Conservation (phyloP, 176 grass and related monocot species). For the Carex scoparia region DNA sequence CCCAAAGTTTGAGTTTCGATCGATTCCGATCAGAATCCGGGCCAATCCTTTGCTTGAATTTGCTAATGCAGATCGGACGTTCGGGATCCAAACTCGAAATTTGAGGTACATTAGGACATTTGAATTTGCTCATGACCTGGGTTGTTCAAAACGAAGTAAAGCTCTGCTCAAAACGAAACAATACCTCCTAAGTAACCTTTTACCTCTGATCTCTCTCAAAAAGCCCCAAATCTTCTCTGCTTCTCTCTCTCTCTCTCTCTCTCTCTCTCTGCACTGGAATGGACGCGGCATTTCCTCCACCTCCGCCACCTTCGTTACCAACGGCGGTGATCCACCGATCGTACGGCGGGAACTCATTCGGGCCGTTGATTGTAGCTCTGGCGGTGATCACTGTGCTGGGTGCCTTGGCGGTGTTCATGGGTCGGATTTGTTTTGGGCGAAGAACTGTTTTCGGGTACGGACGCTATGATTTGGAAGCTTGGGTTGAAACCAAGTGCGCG, state of each 20-base stretch:
- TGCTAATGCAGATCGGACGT: too few relatives aligned
- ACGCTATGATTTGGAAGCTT: constrained; percentile 35
- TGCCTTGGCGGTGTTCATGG: constrained; percentile 31
- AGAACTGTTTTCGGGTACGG: constrained; percentile 24
- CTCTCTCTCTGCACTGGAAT: not conserved
- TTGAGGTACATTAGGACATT: too few relatives aligned
- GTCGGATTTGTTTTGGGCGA: constrained; percentile 33
- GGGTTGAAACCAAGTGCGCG: constrained; percentile 39
- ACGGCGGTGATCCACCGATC: not conserved
- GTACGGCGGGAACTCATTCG: not conserved
- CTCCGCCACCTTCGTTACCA: not conserved
- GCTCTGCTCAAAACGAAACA: not conserved
- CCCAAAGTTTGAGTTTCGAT: too few relatives aligned
- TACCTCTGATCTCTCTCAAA: not conserved
- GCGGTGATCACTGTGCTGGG: constrained; percentile 31
- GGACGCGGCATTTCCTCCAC: not conserved
- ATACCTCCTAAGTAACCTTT: not conserved
- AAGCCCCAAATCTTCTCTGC: not conserved
- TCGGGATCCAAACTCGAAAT: too few relatives aligned
- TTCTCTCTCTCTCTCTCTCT: not conserved
- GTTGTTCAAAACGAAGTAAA: not conserved
- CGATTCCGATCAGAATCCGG: too few relatives aligned
- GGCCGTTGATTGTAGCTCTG: constrained; percentile 27
- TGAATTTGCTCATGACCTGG: too few relatives aligned
- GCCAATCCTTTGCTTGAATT: too few relatives aligned